phyloP scores from a whole-genome alignment of 2,329 filamentous ascomycete genomes.

The Ceratocystis colombiana region DNA sequence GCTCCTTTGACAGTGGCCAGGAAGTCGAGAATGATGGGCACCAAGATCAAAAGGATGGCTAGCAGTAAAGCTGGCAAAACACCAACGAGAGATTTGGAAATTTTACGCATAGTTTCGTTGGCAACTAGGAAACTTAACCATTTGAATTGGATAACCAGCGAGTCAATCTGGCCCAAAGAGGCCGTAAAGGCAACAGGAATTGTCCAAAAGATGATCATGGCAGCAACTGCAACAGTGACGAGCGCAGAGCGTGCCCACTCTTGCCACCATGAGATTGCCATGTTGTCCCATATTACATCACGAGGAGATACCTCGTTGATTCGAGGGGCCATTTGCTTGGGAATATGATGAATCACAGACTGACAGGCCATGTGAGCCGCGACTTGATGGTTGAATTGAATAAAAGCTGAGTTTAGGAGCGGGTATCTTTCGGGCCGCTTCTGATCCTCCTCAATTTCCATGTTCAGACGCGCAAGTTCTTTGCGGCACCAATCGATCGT shows the following conservation, averaged over 20 bases:
- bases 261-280: constrained; percentile 93
- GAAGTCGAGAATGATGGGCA: constrained; percentile 68
- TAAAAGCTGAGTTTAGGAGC: constrained; percentile 90
- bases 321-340: constrained; percentile 85
- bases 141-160: constrained; percentile 51
- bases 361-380: constrained; percentile 98
- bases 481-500: constrained; percentile 85
- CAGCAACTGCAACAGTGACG: constrained; percentile 55
- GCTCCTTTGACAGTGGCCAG: constrained; percentile 65
- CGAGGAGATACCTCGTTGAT: constrained; percentile 87
- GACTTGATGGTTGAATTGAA: constrained; percentile 97
- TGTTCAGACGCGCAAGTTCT: constrained; percentile 75
- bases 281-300: constrained; percentile 94
- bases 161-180: constrained; percentile 64
- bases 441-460: constrained; percentile 88
- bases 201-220: constrained; percentile 79
- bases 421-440: constrained; percentile 75
- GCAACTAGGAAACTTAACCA: constrained; percentile 63
- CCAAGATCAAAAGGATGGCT: constrained; percentile 64
- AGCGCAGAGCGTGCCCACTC: constrained; percentile 62
- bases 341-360: constrained; percentile 77
- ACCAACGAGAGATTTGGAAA: constrained; percentile 63
- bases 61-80: constrained; percentile 71
- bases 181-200: constrained; percentile 85
- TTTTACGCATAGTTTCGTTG: constrained; percentile 49